phyloP scores from a whole-genome alignment of 2,329 filamentous ascomycete genomes.

The Ceratocystis diversiconidia region DNA sequence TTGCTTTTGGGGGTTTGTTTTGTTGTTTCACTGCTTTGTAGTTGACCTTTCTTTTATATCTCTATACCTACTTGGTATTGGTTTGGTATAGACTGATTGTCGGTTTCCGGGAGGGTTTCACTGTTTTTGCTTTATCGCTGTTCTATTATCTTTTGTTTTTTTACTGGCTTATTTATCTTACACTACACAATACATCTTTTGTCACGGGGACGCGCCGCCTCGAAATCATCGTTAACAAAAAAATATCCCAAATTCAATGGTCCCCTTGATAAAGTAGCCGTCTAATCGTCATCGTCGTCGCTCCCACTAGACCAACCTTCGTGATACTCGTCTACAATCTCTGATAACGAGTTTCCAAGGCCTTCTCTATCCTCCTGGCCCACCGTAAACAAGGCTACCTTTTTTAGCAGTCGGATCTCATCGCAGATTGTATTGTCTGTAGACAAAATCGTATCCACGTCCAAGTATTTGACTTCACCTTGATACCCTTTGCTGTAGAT shows the following conservation, averaged over 20 bases:
- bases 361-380: slow-evolving; percentile 67
- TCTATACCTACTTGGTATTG: neutral
- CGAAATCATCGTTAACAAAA: neutral
- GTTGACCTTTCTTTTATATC: neutral
- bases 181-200: slow-evolving; percentile 5
- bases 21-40: neutral
- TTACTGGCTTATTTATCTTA: slow-evolving; percentile 8
- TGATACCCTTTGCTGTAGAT: slow-evolving; percentile 42
- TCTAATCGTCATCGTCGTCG: slow-evolving; percentile 51
- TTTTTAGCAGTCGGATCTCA: slow-evolving; percentile 51
- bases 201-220: neutral
- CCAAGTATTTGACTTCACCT: slow-evolving; percentile 25
- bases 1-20: neutral
- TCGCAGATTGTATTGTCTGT: slow-evolving; percentile 61
- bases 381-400: slow-evolving; percentile 48
- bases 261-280: neutral
- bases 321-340: slow-evolving; percentile 76
- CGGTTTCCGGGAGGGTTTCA: neutral
- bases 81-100: neutral
- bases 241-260: neutral
- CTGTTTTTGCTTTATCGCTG: neutral
- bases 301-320: slow-evolving; percentile 74
- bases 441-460: slow-evolving; percentile 47
- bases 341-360: slow-evolving; percentile 66
- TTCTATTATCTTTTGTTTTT: neutral